These are phyloP conservation scores for Plasmodium vinckei DNA, from an alignment of 169 alveolate species.

Conservation along the genomic window DNA sequence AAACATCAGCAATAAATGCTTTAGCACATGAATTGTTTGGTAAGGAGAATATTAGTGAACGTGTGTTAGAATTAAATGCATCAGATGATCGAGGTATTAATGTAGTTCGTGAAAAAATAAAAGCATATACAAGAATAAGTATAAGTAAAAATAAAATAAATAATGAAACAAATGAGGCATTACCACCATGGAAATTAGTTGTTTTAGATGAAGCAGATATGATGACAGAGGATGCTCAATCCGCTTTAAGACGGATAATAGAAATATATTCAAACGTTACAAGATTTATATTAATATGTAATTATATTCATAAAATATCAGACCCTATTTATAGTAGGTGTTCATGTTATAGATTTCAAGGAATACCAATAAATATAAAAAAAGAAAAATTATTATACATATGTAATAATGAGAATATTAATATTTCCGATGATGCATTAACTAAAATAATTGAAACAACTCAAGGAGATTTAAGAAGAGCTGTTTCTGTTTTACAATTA, in stretches of 20 bases:
- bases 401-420: conserved; percentile 85
- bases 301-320: conserved; percentile 95
- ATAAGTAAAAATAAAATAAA: conserved; percentile 89
- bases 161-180: conserved; percentile 87
- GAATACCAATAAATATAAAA: conserved; percentile 93
- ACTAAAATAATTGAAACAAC: conserved; percentile 89
- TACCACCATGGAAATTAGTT: conserved; percentile 95
- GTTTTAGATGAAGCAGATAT: conserved; percentile 99
- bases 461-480: conserved; percentile 96
- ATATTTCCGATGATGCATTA: conserved; percentile 82
- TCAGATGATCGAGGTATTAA: conserved; percentile 99
- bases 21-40: conserved; percentile 96
- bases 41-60: conserved; percentile 90
- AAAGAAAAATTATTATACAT: conserved; percentile 91
- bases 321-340: conserved; percentile 97
- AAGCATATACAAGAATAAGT: conserved; percentile 96
- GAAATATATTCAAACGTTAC: conserved; percentile 96
- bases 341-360: conserved; percentile 95
- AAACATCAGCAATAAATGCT: conserved; percentile 97
- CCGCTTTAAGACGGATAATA: conserved; percentile 98
- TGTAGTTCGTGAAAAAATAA: conserved; percentile 97
- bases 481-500: conserved; percentile 94
- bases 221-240: conserved; percentile 99
- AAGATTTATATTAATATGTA: conserved; percentile 98
- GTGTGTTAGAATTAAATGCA: conserved; percentile 98